Evolutionary conservation across 2,329 filamentous ascomycete species (phyloP).

Genomic region (Hypoxylon sp.): DNA sequence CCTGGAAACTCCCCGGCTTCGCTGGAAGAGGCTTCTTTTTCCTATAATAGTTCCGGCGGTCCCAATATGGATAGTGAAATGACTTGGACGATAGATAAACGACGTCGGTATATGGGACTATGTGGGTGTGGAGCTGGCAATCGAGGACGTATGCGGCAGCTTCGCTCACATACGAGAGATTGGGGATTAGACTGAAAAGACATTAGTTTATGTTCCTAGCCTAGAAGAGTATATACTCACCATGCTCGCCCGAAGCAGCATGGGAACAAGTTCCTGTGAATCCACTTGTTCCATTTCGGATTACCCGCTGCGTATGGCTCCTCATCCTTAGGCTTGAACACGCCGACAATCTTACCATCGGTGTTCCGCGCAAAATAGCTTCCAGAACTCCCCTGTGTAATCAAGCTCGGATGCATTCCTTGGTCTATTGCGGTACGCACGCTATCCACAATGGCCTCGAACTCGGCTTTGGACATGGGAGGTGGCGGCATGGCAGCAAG

Average conservation of each 20-base stretch:
- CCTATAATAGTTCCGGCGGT: constrained; percentile 86
- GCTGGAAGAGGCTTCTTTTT: constrained; percentile 88
- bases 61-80: constrained; percentile 99
- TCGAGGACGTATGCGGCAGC: constrained; percentile 97
- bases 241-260: constrained; percentile 97
- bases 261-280: constrained; percentile 96
- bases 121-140: constrained; percentile 85
- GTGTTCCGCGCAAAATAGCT: constrained; percentile 96
- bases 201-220: constrained; percentile 23
- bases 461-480: constrained; percentile 82
- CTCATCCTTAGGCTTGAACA: constrained; percentile 99
- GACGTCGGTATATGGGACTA: constrained; percentile 97
- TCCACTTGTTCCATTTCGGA: constrained; percentile 99
- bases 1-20: constrained; percentile 96
- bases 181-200: constrained; percentile 81
- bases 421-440: constrained; percentile 91
- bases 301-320: constrained; percentile 97
- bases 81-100: constrained; percentile 95
- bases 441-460: constrained; percentile 89
- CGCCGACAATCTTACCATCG: constrained; percentile 93
- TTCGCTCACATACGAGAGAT: constrained; percentile 97
- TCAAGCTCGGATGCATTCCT: constrained; percentile 93
- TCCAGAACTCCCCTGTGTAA: constrained; percentile 95
- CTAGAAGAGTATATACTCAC: constrained; percentile 55
- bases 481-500: constrained; percentile 72